These are phyloP conservation scores for Posidonia oceanica DNA, from an alignment of 116 monocot genomes.

Conservation along the genomic window DNA sequence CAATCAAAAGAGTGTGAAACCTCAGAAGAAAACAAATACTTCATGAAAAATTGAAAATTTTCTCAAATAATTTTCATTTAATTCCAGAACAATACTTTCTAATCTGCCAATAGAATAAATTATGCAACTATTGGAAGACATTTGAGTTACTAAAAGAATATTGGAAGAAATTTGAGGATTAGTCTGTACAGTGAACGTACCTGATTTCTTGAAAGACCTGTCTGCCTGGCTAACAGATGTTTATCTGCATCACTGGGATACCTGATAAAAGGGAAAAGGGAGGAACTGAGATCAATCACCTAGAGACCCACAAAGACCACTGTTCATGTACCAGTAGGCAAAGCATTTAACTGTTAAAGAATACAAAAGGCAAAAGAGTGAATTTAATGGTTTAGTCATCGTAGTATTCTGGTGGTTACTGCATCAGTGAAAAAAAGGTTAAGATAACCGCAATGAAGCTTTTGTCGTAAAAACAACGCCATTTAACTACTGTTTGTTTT, in stretches of 20 bases:
- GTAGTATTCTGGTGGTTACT: neutral
- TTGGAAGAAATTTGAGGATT: neutral
- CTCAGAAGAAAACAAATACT: too few species aligned
- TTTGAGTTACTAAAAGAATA: too few species aligned
- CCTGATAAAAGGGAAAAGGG: conserved; percentile 20
- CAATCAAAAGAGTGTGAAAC: too few species aligned
- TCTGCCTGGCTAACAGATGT: conserved; percentile 21
- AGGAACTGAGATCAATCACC: neutral
- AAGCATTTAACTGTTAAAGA: neutral
- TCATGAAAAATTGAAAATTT: too few species aligned
- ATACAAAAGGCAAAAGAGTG: neutral
- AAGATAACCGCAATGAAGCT: neutral
- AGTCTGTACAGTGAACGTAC: neutral
- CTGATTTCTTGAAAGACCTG: conserved; percentile 24
- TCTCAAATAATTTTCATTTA: too few species aligned
- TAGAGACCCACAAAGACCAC: neutral
- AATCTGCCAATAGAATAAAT: too few species aligned
- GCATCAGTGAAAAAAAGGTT: neutral
- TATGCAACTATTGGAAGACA: too few species aligned
- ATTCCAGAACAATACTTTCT: too few species aligned
- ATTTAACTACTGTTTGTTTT: too few species aligned
- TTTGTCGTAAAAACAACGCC: too few species aligned
- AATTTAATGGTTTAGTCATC: neutral
- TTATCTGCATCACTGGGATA: conserved; percentile 51
- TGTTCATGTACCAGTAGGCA: neutral